Evolutionary conservation across 306 rosid species (phyloP), one percentile per base, ranked within the genome.

Genomic region (Bauhinia variegata): DNA sequence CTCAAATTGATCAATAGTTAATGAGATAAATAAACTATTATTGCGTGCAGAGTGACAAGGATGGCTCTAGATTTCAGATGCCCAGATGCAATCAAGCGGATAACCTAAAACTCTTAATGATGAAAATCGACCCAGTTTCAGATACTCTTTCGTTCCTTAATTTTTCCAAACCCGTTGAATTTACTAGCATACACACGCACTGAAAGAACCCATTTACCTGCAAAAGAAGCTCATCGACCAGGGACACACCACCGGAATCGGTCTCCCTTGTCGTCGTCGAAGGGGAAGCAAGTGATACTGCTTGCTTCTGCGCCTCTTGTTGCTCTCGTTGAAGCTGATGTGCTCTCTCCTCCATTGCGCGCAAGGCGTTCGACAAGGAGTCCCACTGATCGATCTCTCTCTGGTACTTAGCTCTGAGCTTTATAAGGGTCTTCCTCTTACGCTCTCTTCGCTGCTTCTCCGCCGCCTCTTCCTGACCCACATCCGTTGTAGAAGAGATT

Each of bases 321-420:
- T 18, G 73, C 9, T 48, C 65, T n/a, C 42, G 74, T 7, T 57
- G 84, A 32, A 67, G 69, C 51, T 32, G 76, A 15, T 31, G 60
- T 37, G 84, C 37, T 19, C 49, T 77, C 67, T 73, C 78, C 64
- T 85, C 89, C 80, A 83, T 71, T 43, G 77, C 56, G 3, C 76
- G 50, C 81, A 87, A 75, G 67, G 77, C 66, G 75, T 56, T 83
- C 70, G 88, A 81, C 63, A 89, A 58, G 4, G 72, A 53, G 14
- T 87, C 88, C 96, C 96, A 89, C 33, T 68, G 85, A 36, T 74
- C 69, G 54, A 89, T 81, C 81, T 89, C 96, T 6, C 60, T 62
- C 58, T 76, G 74, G 79, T 87, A 78, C 81, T 63, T 79, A 0
- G 52, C 56, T 56, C 74, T 85, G 12, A 87, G 86, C 81, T 82